These are phyloP conservation scores for Fragaria ananassa DNA, from an alignment of 306 rosid species.

Conservation along the genomic window DNA sequence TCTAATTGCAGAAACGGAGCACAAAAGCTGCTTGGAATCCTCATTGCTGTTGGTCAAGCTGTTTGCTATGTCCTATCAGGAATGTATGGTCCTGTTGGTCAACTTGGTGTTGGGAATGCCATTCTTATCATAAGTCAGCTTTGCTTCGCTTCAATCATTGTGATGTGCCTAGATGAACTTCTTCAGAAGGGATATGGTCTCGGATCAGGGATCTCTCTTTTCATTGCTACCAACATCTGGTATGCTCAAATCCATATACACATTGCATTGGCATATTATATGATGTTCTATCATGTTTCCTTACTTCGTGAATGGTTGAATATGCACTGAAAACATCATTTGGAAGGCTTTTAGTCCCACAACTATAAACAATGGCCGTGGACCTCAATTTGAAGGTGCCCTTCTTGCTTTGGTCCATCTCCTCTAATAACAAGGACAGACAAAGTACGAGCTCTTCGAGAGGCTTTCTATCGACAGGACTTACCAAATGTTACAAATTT, in stretches of 20 bases:
- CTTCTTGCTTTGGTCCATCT: constrained; percentile 83
- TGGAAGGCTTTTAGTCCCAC: constrained; percentile 96
- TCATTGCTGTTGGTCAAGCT: constrained; percentile 88
- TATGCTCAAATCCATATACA: constrained; percentile 15
- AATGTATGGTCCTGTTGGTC: constrained; percentile 91
- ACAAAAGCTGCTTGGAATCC: constrained; percentile 80
- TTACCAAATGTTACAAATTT: constrained; percentile 89
- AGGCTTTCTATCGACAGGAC: constrained; percentile 83
- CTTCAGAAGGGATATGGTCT: constrained; percentile 98
- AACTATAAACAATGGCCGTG: constrained; percentile 81
- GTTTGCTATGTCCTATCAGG: constrained; percentile 89
- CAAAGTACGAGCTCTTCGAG: constrained; percentile 79
- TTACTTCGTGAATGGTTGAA: background rate
- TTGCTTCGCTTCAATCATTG: constrained; percentile 85
- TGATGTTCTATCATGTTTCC: background rate
- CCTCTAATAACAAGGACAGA: constrained; percentile 74
- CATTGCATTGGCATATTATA: background rate
- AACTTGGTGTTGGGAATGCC: constrained; percentile 94
- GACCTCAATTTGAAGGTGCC: constrained; percentile 95
- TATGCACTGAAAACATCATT: constrained; percentile 67
- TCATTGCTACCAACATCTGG: constrained; percentile 93
- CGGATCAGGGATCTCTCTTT: constrained; percentile 90
- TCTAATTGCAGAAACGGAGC: constrained; percentile 57
- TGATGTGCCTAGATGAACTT: constrained; percentile 87
- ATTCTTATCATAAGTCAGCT: constrained; percentile 85